These are phyloP conservation scores for Yamagishiella unicocca DNA, from an alignment of 139 green algal genomes.

Conservation along the genomic window DNA sequence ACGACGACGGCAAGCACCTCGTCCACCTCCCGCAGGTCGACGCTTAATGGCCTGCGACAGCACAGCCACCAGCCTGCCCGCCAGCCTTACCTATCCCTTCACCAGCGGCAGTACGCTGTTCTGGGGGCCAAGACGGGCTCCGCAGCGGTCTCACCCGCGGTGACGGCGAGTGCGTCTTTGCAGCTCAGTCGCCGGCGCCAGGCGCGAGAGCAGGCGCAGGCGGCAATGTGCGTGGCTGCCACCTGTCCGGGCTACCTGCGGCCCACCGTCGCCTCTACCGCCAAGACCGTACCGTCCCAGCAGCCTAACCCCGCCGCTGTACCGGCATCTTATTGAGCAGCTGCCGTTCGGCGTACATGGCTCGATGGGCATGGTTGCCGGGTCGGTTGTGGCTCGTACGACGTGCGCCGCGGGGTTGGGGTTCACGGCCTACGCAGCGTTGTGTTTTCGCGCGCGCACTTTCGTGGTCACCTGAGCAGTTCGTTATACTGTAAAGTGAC, in stretches of 20 bases:
- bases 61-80: background rate
- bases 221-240: background rate
- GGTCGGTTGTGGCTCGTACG: no score
- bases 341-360: no score
- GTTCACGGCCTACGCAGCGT: no score
- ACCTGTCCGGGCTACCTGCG: slow-evolving; percentile 1
- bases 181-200: background rate
- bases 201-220: background rate
- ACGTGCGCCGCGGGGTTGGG: no score
- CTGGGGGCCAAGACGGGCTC: background rate
- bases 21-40: background rate
- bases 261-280: background rate
- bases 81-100: background rate
- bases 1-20: background rate
- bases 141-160: background rate
- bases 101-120: background rate
- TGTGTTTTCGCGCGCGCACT: no score
- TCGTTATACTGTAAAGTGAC: no score
- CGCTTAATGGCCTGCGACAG: background rate
- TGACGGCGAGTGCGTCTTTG: background rate
- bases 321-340: no score
- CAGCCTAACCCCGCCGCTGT: no score
- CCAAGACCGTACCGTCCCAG: background rate
- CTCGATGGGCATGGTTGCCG: no score
- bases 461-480: no score